Base-by-base conservation (phyloP, 768 basidiomycete species). In the Termitomyces sp. region DNA sequence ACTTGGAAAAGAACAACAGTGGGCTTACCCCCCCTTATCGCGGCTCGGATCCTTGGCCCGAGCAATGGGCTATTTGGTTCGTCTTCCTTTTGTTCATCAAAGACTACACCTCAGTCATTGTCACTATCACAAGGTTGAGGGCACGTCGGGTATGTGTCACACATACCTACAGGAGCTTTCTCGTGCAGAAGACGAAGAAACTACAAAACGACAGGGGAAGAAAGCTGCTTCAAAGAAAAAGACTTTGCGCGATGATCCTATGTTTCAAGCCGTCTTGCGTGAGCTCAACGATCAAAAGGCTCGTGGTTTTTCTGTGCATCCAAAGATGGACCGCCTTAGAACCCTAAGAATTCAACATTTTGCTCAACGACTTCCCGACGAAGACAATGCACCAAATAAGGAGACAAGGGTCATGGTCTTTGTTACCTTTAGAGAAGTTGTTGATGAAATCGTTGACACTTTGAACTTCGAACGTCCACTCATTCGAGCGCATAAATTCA, bases 321-420 rank as follows among this genome's bases (percentile, higher is more conserved):
- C 96, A 3, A 99, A 99, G 76, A 88, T 98, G 85, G 92, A 93
- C 48, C 86, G 80, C 57, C 79, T 96, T 11, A 85, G 85, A 57
- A 74, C 76, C 3, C 74, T 98, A 30, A 74, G 93, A 6, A 71
- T 95, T 18, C 82, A 91, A 45, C 90, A 97, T 70, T 97, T 98
- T 66, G 81, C 79, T 3, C 74, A 82, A 56, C 73, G 72, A 49
- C 65, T 79, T 47, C 71, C 71, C n/a, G 78, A 79, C 7, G 71
- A 72, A 20, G 78, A 71, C 14, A 72, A 70, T 52, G 63, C 60
- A 8, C 61, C 60, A 5, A 66, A 66, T 11, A 68, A 71, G 7
- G 69, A 82, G 47, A 92, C 92, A 2, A 81, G 87, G 60, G 91
- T 88, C 20, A 99, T 98, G 89, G 91, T 99, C 18, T 99, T 98